Evolutionary conservation across 208 protist species (phyloP).

Genomic region (Endotrypanum monterogeii): DNA sequence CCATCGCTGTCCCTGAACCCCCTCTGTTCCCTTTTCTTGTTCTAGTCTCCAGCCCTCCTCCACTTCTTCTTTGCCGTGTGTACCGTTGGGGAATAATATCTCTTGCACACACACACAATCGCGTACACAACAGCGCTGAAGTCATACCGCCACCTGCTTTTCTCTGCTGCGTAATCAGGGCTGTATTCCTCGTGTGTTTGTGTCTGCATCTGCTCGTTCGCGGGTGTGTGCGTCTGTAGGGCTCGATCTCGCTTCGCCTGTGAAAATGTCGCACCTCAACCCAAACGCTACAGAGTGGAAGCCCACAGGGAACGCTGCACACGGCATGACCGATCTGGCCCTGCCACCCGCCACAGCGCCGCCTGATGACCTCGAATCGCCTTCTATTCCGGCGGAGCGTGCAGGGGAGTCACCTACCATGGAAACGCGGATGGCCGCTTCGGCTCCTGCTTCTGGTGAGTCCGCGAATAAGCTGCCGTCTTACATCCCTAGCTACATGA

Average conservation of each 20-base stretch:
- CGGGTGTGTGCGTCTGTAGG: background rate
- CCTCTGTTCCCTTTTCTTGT: too few species aligned
- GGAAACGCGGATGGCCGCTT: slow-evolving; percentile 3
- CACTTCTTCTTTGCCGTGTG: too few species aligned
- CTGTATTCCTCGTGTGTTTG: slow-evolving; percentile 3
- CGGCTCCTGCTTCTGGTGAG: background rate
- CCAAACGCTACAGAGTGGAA: slow-evolving; percentile 82
- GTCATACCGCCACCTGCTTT: background rate
- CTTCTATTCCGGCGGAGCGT: background rate
- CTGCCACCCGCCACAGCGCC: slow-evolving; percentile 49
- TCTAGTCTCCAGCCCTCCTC: too few species aligned
- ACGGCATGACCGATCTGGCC: slow-evolving; percentile 40
- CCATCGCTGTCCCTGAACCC: too few species aligned
- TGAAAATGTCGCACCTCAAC: slow-evolving; percentile 59
- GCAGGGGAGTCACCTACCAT: background rate
- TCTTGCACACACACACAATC: too few species aligned
- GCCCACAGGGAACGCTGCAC: slow-evolving; percentile 41
- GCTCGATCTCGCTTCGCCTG: background rate
- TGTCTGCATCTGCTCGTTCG: background rate
- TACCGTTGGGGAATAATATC: too few species aligned
- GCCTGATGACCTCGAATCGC: slow-evolving; percentile 6
- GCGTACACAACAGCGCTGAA: background rate
- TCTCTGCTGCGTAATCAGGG: background rate
- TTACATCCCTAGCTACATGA: slow-evolving; percentile 41
- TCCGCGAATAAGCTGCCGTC: slow-evolving; percentile 7